phyloP scores from a whole-genome alignment of 495 filamentous ascomycete species.

The Pyrenopolyporus hunteri region DNA sequence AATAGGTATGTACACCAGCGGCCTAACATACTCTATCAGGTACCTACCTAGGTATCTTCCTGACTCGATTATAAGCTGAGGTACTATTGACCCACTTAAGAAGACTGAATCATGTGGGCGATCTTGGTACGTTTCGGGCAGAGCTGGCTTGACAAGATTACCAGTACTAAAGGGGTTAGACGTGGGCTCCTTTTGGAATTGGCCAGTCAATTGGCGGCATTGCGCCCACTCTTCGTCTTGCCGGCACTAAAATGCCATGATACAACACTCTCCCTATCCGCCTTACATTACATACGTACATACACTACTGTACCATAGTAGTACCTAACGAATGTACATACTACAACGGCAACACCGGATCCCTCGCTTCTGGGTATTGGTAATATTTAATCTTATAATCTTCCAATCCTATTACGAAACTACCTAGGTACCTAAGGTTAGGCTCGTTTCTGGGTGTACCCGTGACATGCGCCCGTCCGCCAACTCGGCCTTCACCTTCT shows the following conservation, averaged over 20 bases:
- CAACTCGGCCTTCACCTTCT: slow-evolving; percentile 10
- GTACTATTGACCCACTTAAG: not conserved
- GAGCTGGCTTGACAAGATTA: not conserved
- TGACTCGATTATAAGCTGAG: slow-evolving; percentile 11
- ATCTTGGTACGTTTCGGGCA: slow-evolving; percentile 5
- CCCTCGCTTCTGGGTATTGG: too few species aligned
- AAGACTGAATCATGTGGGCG: slow-evolving; percentile 15
- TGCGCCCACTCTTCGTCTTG: not conserved
- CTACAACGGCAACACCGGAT: too few species aligned
- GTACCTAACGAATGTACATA: too few species aligned
- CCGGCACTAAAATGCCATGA: not conserved
- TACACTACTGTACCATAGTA: too few species aligned
- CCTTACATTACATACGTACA: too few species aligned
- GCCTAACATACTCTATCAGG: too few species aligned
- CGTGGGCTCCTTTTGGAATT: not conserved
- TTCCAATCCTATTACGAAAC: too few species aligned
- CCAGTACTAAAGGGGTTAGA: slow-evolving; percentile 2
- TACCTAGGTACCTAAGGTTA: too few species aligned
- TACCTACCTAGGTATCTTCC: slow-evolving; percentile 12
- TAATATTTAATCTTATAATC: too few species aligned
- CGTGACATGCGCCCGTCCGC: slow-evolving; percentile 27
- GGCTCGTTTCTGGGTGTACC: too few species aligned
- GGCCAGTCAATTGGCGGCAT: slow-evolving; percentile 9
- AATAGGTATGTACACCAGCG: too few species aligned
- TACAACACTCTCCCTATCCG: not conserved